A percentile compares a stretch with the other conserved stretches of the same genome.
phyloP scores from a whole-genome alignment of 2,329 filamentous ascomycete species.

The Phaeosphaeriaceae sp. region DNA sequence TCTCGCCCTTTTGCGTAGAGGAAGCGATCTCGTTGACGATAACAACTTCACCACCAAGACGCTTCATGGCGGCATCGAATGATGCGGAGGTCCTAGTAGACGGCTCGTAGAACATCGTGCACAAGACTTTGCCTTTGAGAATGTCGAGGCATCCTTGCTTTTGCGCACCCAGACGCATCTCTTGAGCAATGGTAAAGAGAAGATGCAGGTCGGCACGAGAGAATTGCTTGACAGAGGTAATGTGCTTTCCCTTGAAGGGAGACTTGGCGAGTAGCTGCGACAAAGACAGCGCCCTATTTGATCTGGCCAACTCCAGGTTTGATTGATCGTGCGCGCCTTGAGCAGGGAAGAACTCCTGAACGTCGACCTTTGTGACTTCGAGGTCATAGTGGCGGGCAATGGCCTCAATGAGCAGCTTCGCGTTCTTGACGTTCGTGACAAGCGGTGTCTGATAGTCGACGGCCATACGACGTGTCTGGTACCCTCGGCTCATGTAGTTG shows the following conservation, averaged over 20 bases:
- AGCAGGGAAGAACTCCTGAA: slow-evolving; percentile 75
- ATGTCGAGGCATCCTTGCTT: slow-evolving; percentile 88
- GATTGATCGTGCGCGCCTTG: slow-evolving; percentile 42
- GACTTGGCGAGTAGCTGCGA: slow-evolving; percentile 79
- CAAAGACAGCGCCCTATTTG: slow-evolving; percentile 66
- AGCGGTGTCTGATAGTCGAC: slow-evolving; percentile 97
- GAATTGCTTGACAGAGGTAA: slow-evolving; percentile 92
- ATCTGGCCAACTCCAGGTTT: slow-evolving; percentile 56
- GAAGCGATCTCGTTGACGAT: slow-evolving; percentile 83
- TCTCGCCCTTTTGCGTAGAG: slow-evolving; percentile 93
- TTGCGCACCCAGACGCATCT: slow-evolving; percentile 96
- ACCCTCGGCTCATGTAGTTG: slow-evolving; percentile 98
- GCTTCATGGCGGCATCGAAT: slow-evolving; percentile 98
- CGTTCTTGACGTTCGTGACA: slow-evolving; percentile 99
- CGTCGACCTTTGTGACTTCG: slow-evolving; percentile 83
- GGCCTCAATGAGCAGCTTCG: slow-evolving; percentile 95
- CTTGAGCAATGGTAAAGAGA: slow-evolving; percentile 94
- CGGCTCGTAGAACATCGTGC: slow-evolving; percentile 96
- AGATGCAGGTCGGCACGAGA: slow-evolving; percentile 86
- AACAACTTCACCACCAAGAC: slow-evolving; percentile 87
- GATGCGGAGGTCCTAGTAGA: slow-evolving; percentile 95
- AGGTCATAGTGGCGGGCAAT: slow-evolving; percentile 89
- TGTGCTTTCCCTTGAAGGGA: slow-evolving; percentile 87
- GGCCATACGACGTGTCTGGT: slow-evolving; percentile 95
- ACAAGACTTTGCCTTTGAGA: slow-evolving; percentile 84